Evolutionary conservation across 257 asterid genomes (phyloP).

Genomic region (Solanum clarkiae): DNA sequence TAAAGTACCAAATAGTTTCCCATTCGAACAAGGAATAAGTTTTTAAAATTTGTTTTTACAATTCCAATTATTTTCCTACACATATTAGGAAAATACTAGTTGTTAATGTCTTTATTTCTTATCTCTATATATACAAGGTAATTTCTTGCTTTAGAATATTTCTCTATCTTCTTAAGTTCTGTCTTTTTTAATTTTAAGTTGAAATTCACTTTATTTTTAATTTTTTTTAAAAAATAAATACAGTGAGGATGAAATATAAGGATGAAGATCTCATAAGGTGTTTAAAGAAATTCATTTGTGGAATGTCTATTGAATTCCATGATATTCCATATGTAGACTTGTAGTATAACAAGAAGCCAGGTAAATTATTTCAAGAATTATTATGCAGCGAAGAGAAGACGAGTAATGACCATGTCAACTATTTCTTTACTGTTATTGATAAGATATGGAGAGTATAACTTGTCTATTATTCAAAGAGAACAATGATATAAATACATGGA

Average conservation of each 20-base stretch:
- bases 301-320: neutral
- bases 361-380: neutral
- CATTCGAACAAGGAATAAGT: too few species aligned
- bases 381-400: neutral
- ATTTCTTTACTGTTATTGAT: neutral
- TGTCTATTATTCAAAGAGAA: too few species aligned
- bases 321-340: neutral
- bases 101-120: neutral
- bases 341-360: neutral
- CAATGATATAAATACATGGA: too few species aligned
- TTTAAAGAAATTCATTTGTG: neutral
- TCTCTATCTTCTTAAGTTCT: neutral
- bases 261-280: neutral
- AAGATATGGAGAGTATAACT: too few species aligned
- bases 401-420: neutral
- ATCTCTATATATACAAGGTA: too few species aligned
- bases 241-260: neutral
- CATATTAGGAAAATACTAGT: neutral
- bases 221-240: neutral
- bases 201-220: too few species aligned
- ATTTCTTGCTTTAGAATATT: conserved; percentile 2
- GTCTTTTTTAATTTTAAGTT: too few species aligned
- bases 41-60: too few species aligned
- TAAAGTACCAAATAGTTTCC: too few species aligned
- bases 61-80: too few species aligned